A percentile compares a stretch with the other conserved stretches of the same genome.
phyloP scores from a whole-genome alignment of 1,284 basidiomycete genomes.

The Fomitopsis schrenkii region DNA sequence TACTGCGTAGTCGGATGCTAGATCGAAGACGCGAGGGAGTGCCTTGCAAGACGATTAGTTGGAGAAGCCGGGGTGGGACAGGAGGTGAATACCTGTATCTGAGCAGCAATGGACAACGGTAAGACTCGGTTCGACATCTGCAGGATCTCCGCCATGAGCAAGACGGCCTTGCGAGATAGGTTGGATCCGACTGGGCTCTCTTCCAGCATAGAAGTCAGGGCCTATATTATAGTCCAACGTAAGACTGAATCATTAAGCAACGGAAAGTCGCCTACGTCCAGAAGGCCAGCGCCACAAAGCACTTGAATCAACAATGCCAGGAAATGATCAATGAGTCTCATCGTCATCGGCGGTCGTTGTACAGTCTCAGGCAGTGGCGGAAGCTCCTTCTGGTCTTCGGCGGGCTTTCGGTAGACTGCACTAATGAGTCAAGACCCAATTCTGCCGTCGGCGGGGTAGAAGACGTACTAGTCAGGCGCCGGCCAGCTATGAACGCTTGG shows the following conservation, averaged over 20 bases:
- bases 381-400: slow-evolving; percentile 35
- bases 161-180: slow-evolving; percentile 82
- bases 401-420: slow-evolving; percentile 62
- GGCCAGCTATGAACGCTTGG: slow-evolving; percentile 84
- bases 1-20: slow-evolving; percentile 75
- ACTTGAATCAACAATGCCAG: slow-evolving; percentile 86
- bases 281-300: slow-evolving; percentile 82
- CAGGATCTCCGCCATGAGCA: slow-evolving; percentile 90
- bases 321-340: slow-evolving; percentile 92
- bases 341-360: slow-evolving; percentile 53
- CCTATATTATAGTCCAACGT: slow-evolving; percentile 41
- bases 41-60: slow-evolving; percentile 43
- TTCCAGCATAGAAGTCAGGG: slow-evolving; percentile 79
- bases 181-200: slow-evolving; percentile 67
- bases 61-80: not conserved
- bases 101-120: slow-evolving; percentile 80
- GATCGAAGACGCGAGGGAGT: slow-evolving; percentile 81
- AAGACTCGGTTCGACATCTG: slow-evolving; percentile 86
- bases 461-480: slow-evolving; percentile 75
- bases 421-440: not conserved
- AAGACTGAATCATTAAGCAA: not conserved
- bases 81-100: slow-evolving; percentile 56
- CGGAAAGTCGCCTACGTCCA: slow-evolving; percentile 57
- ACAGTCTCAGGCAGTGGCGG: slow-evolving; percentile 27
- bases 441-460: too few relatives aligned